Conservation (phyloP, 805 yeast species). For the Cyberlindnera mrakii region DNA sequence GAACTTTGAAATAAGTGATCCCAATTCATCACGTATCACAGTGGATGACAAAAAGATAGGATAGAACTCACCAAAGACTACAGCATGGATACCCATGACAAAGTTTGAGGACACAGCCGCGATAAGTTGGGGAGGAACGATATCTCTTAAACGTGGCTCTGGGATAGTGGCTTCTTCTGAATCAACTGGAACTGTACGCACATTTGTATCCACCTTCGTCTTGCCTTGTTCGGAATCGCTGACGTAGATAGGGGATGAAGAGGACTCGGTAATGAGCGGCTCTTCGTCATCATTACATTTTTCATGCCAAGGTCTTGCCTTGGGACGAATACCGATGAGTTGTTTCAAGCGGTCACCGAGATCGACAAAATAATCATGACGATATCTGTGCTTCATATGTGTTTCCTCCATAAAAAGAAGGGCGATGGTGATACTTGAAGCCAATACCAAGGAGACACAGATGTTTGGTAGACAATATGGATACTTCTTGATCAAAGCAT, state of each 20-base stretch:
- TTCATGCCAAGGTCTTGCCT: slow-evolving; percentile 8
- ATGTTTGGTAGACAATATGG: slow-evolving; percentile 16
- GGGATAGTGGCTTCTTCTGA: not conserved
- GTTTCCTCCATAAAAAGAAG: slow-evolving; percentile 17
- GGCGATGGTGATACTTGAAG: slow-evolving; percentile 4
- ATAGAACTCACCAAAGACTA: slow-evolving; percentile 10
- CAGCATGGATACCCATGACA: slow-evolving; percentile 7
- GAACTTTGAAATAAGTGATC: slow-evolving; percentile 10
- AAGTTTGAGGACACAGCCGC: slow-evolving; percentile 7
- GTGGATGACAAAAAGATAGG: slow-evolving; percentile 13
- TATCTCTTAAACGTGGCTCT: slow-evolving; percentile 1
- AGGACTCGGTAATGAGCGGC: not conserved
- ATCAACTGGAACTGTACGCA: not conserved
- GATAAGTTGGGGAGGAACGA: slow-evolving; percentile 5
- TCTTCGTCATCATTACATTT: not conserved
- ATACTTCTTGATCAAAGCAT: slow-evolving; percentile 4
- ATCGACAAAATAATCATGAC: slow-evolving; percentile 14
- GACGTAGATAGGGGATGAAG: not conserved
- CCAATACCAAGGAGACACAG: slow-evolving; percentile 5
- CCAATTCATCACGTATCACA: slow-evolving; percentile 9
- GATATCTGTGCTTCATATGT: slow-evolving; percentile 11
- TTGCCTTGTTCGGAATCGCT: not conserved
- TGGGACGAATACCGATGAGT: slow-evolving; percentile 2
- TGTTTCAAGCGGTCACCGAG: slow-evolving; percentile 5
- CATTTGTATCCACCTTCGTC: not conserved